Conservation (phyloP, 108 stramenopile genomes). For the Thalassiosira profunda region DNA sequence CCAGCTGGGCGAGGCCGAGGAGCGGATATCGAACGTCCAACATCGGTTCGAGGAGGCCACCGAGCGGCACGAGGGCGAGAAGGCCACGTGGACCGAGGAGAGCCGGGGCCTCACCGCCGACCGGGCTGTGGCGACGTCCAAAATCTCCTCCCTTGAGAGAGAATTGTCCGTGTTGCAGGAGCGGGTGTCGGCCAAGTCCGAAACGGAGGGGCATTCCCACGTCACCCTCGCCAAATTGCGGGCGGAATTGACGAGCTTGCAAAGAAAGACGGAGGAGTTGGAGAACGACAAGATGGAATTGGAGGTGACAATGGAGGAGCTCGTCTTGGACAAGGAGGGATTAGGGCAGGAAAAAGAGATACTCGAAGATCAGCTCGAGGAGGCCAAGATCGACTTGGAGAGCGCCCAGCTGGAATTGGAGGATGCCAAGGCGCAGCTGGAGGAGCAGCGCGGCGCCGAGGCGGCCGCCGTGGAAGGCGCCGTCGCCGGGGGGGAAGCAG, state of each 20-base stretch:
- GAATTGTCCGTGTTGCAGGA: slow-evolving; percentile 38
- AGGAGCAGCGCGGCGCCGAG: slow-evolving; percentile 39
- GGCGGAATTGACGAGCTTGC: slow-evolving; percentile 62
- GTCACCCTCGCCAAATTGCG: slow-evolving; percentile 63
- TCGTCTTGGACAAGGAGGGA: slow-evolving; percentile 86
- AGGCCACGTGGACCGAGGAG: slow-evolving; percentile 20
- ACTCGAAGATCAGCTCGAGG: slow-evolving; percentile 76
- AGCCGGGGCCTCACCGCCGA: slow-evolving; percentile 9
- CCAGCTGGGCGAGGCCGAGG: slow-evolving; percentile 29
- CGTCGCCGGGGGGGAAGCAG: not conserved
- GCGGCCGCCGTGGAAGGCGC: slow-evolving; percentile 6
- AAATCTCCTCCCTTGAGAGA: slow-evolving; percentile 22
- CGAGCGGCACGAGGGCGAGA: slow-evolving; percentile 13
- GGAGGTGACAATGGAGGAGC: slow-evolving; percentile 77
- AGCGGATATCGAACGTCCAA: slow-evolving; percentile 22
- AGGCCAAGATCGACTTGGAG: slow-evolving; percentile 78
- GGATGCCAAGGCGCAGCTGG: slow-evolving; percentile 70
- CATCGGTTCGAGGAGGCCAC: not conserved
- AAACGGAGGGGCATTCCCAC: slow-evolving; percentile 23
- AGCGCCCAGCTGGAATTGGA: slow-evolving; percentile 84
- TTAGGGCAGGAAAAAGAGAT: slow-evolving; percentile 81
- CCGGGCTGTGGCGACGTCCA: slow-evolving; percentile 12
- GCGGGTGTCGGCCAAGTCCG: slow-evolving; percentile 26
- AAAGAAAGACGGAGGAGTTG: slow-evolving; percentile 71
- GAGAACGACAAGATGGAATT: slow-evolving; percentile 70